Evolutionary conservation across 306 rosid genomes (phyloP).

Genomic region (Abrus pulchellus): DNA sequence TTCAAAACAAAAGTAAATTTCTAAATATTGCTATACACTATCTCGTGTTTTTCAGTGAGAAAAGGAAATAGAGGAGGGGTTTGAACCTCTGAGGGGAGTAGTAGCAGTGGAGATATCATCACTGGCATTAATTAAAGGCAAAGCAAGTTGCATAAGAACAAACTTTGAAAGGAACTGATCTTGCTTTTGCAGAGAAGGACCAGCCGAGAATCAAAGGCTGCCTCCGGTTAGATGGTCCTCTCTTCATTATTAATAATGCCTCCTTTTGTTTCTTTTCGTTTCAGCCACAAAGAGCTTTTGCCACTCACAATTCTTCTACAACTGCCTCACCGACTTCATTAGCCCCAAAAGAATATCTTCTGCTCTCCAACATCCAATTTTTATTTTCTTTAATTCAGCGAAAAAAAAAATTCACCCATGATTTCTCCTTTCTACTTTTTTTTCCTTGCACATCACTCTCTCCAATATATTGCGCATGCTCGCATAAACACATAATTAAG

Average conservation of each 20-base stretch:
- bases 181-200: constrained; percentile 37
- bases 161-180: constrained; percentile 30
- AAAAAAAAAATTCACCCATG: neutral
- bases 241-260: constrained; percentile 34
- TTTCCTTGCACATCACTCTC: neutral
- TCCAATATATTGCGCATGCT: neutral
- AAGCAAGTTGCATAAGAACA: constrained; percentile 42
- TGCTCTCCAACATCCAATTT: neutral
- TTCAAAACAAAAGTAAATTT: neutral
- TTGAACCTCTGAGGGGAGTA: neutral
- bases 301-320: constrained; percentile 37
- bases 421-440: constrained; percentile 13
- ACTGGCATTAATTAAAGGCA: constrained; percentile 36
- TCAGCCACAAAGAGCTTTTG: constrained; percentile 50
- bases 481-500: neutral
- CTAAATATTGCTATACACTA: no score
- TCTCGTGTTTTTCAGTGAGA: neutral
- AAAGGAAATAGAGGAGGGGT: neutral
- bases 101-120: neutral
- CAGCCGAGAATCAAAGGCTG: constrained; percentile 40
- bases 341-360: constrained; percentile 39
- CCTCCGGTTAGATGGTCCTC: constrained; percentile 53
- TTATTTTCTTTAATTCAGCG: neutral
- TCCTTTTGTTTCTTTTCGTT: constrained; percentile 37
- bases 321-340: constrained; percentile 43